Conservation (phyloP, 2,329 filamentous ascomycete species). For the Cercospora canescens region DNA sequence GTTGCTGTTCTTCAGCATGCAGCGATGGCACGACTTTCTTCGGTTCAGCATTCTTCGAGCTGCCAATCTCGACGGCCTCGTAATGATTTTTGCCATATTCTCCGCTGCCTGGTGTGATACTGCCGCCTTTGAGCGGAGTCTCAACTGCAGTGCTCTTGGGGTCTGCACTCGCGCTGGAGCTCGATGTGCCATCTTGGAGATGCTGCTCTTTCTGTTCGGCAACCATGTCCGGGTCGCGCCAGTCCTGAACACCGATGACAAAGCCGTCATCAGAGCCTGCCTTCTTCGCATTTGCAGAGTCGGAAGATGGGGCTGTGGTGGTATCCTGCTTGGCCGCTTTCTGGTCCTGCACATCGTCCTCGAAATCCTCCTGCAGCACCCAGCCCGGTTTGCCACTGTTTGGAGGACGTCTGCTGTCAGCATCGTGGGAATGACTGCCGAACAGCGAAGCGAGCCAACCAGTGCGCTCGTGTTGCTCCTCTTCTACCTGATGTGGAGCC, state of each 20-base stretch:
- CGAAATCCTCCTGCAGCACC: slow-evolving; percentile 68
- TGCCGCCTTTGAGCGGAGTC: slow-evolving; percentile 56
- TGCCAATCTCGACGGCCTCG: slow-evolving; percentile 26
- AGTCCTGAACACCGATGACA: slow-evolving; percentile 82
- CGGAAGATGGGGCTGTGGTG: slow-evolving; percentile 32
- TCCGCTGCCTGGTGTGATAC: slow-evolving; percentile 70
- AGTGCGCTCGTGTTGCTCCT: slow-evolving; percentile 6
- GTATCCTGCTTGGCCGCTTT: slow-evolving; percentile 45
- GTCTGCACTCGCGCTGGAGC: slow-evolving; percentile 18
- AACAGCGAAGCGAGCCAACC: slow-evolving; percentile 51
- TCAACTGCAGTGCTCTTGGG: slow-evolving; percentile 30
- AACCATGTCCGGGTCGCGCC: slow-evolving; percentile 76
- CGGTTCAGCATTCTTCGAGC: slow-evolving; percentile 13
- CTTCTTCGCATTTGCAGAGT: slow-evolving; percentile 34
- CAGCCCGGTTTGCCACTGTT: slow-evolving; percentile 74
- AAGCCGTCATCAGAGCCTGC: slow-evolving; percentile 61
- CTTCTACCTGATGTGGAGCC: slow-evolving; percentile 25
- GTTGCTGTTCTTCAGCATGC: slow-evolving; percentile 19
- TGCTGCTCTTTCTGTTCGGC: slow-evolving; percentile 41
- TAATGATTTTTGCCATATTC: slow-evolving; percentile 59
- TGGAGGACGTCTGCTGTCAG: slow-evolving; percentile 63
- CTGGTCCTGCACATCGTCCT: slow-evolving; percentile 45
- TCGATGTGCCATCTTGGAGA: slow-evolving; percentile 25
- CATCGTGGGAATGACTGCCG: slow-evolving; percentile 17
- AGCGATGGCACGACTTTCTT: slow-evolving; percentile 20